Percentiles rank a stretch among this genome's conserved stretches.
These are phyloP conservation scores for Aspergillus novoparasiticus DNA, from an alignment of 2,329 filamentous ascomycete species.

Conservation along the genomic window DNA sequence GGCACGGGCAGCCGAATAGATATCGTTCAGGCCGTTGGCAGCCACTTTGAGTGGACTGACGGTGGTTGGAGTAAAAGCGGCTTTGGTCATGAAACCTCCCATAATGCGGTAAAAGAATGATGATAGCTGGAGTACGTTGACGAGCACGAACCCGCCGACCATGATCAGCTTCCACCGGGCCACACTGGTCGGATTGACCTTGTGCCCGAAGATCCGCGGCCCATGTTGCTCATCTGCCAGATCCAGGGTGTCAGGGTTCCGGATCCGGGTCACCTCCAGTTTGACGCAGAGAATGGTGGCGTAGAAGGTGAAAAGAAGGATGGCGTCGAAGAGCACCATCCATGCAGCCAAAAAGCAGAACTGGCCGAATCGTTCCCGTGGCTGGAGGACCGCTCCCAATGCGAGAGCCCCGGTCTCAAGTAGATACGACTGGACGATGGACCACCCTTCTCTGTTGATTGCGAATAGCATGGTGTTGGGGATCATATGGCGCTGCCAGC, in stretches of 20 bases:
- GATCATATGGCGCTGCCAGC: not conserved
- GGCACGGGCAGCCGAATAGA: not conserved
- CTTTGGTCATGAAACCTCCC: not conserved
- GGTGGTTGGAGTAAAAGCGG: not conserved
- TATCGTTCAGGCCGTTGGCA: not conserved
- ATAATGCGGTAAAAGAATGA: not conserved
- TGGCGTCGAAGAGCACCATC: not conserved
- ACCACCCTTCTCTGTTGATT: not conserved
- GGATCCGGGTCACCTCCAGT: constrained; percentile 1
- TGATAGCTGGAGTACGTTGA: constrained; percentile 2
- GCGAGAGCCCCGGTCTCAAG: not conserved
- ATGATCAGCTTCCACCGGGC: not conserved
- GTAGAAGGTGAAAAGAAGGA: constrained; percentile 1
- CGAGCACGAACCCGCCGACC: constrained; percentile 1
- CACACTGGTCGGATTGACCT: not conserved
- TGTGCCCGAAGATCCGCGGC: constrained; percentile 2
- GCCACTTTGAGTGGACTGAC: not conserved
- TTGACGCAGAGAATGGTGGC: not conserved
- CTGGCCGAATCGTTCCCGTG: not conserved
- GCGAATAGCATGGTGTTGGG: not conserved
- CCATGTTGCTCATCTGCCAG: not conserved
- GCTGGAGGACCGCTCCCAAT: not conserved
- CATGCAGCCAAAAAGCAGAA: constrained; percentile 6
- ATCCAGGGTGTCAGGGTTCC: not conserved
- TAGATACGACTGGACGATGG: not conserved